Evolutionary conservation across 163 green algal species (phyloP), one percentile per base, ranked within the genome.

Genomic region (Chlamydomonas reinhardtii): DNA sequence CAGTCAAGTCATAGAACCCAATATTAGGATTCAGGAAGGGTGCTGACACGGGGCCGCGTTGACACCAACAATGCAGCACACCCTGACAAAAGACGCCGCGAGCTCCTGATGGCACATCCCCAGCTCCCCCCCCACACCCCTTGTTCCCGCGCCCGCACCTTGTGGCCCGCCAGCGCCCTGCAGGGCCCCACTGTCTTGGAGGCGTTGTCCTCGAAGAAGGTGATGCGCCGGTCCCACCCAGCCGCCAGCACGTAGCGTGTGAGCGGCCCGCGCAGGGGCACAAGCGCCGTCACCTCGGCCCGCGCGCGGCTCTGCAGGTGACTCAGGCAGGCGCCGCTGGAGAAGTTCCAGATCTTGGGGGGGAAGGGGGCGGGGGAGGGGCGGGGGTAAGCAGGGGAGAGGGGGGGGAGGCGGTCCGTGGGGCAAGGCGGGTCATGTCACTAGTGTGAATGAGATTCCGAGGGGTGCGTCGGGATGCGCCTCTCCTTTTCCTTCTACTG

Each of bases 301-400:
- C 69, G 54, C 5, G 61, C 88, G 16, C 37, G 37, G 59, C 71
- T 76, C 70, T 78, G 59, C 37, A 95, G 74, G 31, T 74, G 72
- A 73, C 90, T 93, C 34, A 97, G 76, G 81, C 86, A 93, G 22
- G 81, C 78, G 20, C 94, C 93, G 73, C 86, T 94, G 83, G 78
- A 92, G 85, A 94, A 95, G 92, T 97, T 97, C 94, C 94, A 97
- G 76, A 95, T 85, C 89, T 94, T 4, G 12, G 37, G 4, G 69
- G 32, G 34, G 34, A 52, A 4, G 17, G 32, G 27, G 16, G 32
- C 0, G 69, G 69, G 32, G 69, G 9, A n/a, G 34, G 24, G 34
- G 65, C 25, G 1, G 48, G 17, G 48, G 48, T 56, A 2, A 19
- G 12, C 5, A 56, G 48, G 11, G 1, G 1, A 12, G 14, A 56